Conservation (phyloP, 2,329 filamentous ascomycete genomes). For the Colletotrichum plurivorum region DNA sequence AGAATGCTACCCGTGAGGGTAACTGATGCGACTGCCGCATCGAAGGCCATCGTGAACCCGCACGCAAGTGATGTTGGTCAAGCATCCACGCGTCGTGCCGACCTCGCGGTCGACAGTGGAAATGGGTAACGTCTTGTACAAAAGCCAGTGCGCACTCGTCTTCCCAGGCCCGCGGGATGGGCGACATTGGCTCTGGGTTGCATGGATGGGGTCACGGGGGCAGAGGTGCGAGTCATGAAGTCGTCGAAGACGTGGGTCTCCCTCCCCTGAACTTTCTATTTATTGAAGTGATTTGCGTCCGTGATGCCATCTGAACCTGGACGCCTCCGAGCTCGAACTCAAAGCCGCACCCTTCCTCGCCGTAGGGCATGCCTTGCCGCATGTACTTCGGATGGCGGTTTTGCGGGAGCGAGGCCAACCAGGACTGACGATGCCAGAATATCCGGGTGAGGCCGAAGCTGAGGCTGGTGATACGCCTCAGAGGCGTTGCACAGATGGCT, state of each 20-base stretch:
- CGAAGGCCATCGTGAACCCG: conserved; percentile 40
- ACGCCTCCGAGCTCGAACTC: neutral
- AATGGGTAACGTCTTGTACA: conserved; percentile 39
- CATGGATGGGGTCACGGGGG: conserved; percentile 33
- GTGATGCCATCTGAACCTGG: conserved; percentile 31
- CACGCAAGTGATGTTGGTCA: conserved; percentile 34
- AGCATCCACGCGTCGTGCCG: conserved; percentile 22
- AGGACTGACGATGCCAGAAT: neutral
- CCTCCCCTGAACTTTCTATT: conserved; percentile 36
- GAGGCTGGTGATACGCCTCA: conserved; percentile 20
- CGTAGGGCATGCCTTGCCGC: neutral
- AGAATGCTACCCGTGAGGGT: conserved; percentile 38
- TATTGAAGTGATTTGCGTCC: conserved; percentile 30
- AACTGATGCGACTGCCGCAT: conserved; percentile 35
- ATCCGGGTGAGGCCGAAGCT: neutral
- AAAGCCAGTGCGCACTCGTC: conserved; percentile 20
- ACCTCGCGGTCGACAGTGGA: conserved; percentile 16
- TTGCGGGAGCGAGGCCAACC: neutral
- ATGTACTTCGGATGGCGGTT: neutral
- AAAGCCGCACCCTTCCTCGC: neutral
- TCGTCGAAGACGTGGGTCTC: conserved; percentile 30
- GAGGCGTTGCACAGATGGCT: conserved; percentile 11
- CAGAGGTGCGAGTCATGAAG: conserved; percentile 36
- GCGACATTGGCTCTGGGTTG: conserved; percentile 25
- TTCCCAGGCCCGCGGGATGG: conserved; percentile 6